Evolutionary conservation across 352 stramenopile species (phyloP).

Genomic region (Pythium folliculosum): DNA sequence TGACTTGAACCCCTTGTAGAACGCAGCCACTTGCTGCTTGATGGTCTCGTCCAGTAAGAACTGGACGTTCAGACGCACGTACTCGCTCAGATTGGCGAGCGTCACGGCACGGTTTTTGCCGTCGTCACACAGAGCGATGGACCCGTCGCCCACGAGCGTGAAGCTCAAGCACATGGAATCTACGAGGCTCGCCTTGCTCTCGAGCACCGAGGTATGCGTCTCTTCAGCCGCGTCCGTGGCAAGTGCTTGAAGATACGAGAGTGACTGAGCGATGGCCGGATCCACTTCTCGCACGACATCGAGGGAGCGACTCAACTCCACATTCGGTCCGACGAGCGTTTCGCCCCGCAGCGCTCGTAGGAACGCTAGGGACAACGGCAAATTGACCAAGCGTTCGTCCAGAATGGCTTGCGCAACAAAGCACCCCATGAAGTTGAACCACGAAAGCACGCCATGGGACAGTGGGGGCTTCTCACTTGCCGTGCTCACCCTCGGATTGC

Average conservation of each 20-base stretch:
- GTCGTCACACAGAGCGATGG: constrained; percentile 50
- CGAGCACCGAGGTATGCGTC: constrained; percentile 3
- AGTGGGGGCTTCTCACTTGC: constrained; percentile 25
- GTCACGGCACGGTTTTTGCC: constrained; percentile 55
- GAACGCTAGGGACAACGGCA: constrained; percentile 79
- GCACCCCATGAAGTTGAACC: constrained; percentile 73
- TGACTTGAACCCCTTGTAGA: constrained; percentile 68
- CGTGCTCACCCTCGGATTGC: constrained; percentile 13
- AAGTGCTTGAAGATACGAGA: constrained; percentile 49
- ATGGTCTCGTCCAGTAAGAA: constrained; percentile 74
- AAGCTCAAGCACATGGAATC: constrained; percentile 75
- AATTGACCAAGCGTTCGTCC: constrained; percentile 81
- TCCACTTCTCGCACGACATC: constrained; percentile 69
- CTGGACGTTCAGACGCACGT: constrained; percentile 51
- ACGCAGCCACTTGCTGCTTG: constrained; percentile 55
- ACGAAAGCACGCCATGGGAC: constrained; percentile 33
- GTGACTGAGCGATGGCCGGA: constrained; percentile 61
- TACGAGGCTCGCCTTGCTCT: constrained; percentile 39
- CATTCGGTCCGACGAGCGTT: constrained; percentile 41
- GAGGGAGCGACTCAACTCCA: constrained; percentile 54
- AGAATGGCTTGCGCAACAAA: constrained; percentile 78
- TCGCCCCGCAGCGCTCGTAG: constrained; percentile 61
- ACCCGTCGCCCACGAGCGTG: constrained; percentile 67
- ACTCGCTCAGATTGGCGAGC: constrained; percentile 47
- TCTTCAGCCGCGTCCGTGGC: constrained; percentile 25